Percentiles rank a stretch among this genome's conserved stretches.
These are phyloP conservation scores for Hericium coralloides DNA, from an alignment of 768 basidiomycete genomes.

Conservation along the genomic window DNA sequence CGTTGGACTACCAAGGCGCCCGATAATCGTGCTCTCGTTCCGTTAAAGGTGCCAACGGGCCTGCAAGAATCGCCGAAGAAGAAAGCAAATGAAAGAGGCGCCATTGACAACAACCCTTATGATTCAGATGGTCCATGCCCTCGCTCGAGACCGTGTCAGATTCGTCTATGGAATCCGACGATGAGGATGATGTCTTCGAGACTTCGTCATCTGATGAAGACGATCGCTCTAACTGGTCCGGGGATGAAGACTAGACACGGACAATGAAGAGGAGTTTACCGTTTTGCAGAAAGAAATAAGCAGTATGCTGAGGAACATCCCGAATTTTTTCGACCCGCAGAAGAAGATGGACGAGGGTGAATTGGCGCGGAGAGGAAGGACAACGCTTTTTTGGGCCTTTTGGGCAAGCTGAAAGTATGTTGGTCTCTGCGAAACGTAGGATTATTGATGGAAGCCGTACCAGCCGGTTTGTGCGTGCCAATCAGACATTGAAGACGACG, in stretches of 20 bases:
- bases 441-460: not conserved
- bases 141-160: slow-evolving; percentile 58
- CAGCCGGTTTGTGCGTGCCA: slow-evolving; percentile 55
- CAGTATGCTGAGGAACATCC: slow-evolving; percentile 38
- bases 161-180: slow-evolving; percentile 35
- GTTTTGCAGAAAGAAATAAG: slow-evolving; percentile 68
- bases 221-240: slow-evolving; percentile 24
- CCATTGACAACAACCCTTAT: slow-evolving; percentile 38
- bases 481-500: slow-evolving; percentile 34
- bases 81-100: slow-evolving; percentile 33
- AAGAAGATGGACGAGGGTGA: slow-evolving; percentile 29
- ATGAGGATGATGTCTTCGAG: slow-evolving; percentile 21
- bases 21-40: not conserved
- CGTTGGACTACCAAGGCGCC: slow-evolving; percentile 20
- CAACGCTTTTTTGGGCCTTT: slow-evolving; percentile 72
- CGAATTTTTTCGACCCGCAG: slow-evolving; percentile 48
- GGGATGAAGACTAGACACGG: slow-evolving; percentile 51
- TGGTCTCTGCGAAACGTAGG: not conserved
- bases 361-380: slow-evolving; percentile 44
- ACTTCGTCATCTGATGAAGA: slow-evolving; percentile 7
- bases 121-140: slow-evolving; percentile 54
- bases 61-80: not conserved
- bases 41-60: slow-evolving; percentile 9
- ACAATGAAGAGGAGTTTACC: slow-evolving; percentile 58
- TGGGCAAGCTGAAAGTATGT: slow-evolving; percentile 61